Base-by-base conservation (phyloP, 2,329 filamentous ascomycete species). In the Fusarium hostae region DNA sequence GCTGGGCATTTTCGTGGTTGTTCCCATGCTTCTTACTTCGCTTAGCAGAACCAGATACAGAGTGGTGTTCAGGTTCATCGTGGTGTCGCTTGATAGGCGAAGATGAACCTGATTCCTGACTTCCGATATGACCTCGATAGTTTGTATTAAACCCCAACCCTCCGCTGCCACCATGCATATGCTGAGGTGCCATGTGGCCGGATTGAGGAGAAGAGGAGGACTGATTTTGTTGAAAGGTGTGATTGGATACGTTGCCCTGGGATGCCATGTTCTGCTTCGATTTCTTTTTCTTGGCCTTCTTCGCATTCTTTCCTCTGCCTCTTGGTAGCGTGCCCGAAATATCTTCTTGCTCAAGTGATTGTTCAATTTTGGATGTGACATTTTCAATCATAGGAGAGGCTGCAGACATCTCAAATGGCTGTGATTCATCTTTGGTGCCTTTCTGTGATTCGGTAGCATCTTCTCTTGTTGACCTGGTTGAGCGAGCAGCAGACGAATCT, bases 271-370 rank as follows among this genome's bases (percentile, higher is more conserved):
- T 41, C 37, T 74, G 59, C 40, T 70, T 74, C 28, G 44, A 37
- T 62, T 71, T 77, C 43, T 72, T 79, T 51, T 76, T 78, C 58
- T 72, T 78, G 20, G 66, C 60, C n/a, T 71, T 78, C 39, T 70
- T 72, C n/a, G 70, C 70, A 30, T 74, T 78, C 52, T 66, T 75
- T 13, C 47, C 35, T 61, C 67, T 59, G 9, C 34, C 45, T 59
- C 67, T 50, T 22, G 50, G 30, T n/a, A 66, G 70, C 24, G 41
- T 22, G 12, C 48, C 63, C 20, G 56, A 59, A 30, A 12, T 26
- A 7, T n/a, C 20, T 13, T 58, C 50, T 30, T n/a, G 26, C n/a
- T 41, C 47, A 24, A 44, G 40, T 26, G 37, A 12, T 16, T 40
- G 40, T 11, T 45, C 54, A 28, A 16, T 40, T 22, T 22, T 18